phyloP scores from a whole-genome alignment of 2,329 filamentous ascomycete species.

The Trichocomaceae sp. region DNA sequence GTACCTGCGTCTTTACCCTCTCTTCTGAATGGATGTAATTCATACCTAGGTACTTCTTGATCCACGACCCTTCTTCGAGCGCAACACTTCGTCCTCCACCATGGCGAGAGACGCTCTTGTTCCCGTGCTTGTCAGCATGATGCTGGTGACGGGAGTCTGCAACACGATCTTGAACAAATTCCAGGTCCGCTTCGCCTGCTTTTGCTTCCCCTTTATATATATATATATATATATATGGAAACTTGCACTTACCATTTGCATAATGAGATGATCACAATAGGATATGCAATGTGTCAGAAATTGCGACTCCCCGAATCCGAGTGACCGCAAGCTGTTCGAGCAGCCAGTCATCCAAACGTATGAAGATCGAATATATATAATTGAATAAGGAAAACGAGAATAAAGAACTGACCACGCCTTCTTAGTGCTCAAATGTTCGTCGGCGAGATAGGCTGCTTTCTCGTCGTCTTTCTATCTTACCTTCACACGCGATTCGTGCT shows the following conservation, averaged over 20 bases:
- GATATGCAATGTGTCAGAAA: slow-evolving; percentile 96
- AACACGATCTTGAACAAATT: slow-evolving; percentile 97
- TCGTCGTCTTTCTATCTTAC: slow-evolving; percentile 68
- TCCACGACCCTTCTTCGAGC: background rate
- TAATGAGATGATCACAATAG: slow-evolving; percentile 31
- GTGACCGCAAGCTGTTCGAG: slow-evolving; percentile 69
- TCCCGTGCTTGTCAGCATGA: slow-evolving; percentile 86
- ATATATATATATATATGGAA: too few relatives aligned
- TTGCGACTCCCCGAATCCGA: slow-evolving; percentile 65
- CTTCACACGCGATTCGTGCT: slow-evolving; percentile 56
- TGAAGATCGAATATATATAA: slow-evolving; percentile 14
- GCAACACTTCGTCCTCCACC: slow-evolving; percentile 13
- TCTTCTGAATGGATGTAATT: background rate
- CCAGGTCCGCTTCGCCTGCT: slow-evolving; percentile 52
- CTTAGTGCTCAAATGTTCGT: slow-evolving; percentile 83
- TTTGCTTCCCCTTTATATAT: too few relatives aligned
- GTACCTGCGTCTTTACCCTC: background rate
- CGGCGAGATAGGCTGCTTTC: slow-evolving; percentile 92
- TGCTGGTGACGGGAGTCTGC: slow-evolving; percentile 91
- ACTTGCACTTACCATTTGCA: background rate
- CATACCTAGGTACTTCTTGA: background rate
- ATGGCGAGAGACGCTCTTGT: slow-evolving; percentile 70
- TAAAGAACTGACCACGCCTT: background rate
- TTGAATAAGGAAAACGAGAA: background rate
- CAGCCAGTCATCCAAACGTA: slow-evolving; percentile 91